Conservation (phyloP, 768 basidiomycete species). For the Amylocystis lapponica region DNA sequence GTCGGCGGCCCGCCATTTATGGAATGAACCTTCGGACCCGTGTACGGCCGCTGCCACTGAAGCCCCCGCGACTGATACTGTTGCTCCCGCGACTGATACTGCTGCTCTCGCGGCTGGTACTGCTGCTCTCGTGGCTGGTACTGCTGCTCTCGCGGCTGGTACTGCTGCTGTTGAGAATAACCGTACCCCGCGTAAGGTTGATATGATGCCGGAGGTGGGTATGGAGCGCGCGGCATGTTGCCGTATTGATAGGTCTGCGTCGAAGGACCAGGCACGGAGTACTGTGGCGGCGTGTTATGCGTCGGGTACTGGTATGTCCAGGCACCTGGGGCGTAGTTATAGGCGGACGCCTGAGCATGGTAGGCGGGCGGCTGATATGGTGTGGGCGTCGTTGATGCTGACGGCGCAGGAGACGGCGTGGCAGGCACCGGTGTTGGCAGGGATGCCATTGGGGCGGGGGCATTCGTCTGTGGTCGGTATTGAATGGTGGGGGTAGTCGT, state of each 20-base stretch:
- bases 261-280: neutral
- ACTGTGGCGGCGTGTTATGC: neutral
- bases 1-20: too few species aligned
- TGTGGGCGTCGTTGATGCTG: conserved; percentile 13
- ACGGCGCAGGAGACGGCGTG: neutral
- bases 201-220: conserved; percentile 1
- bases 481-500: conserved; percentile 3
- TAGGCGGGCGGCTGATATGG: conserved; percentile 1
- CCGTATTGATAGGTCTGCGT: conserved; percentile 7
- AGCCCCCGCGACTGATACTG: conserved; percentile 11
- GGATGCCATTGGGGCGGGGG: conserved; percentile 3
- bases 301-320: conserved; percentile 27
- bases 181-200: conserved; percentile 2
- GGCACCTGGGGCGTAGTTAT: conserved; percentile 20
- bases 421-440: neutral
- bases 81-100: neutral
- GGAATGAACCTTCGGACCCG: conserved; percentile 25
- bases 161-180: neutral
- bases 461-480: conserved; percentile 14
- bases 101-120: neutral
- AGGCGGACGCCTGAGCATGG: conserved; percentile 2
- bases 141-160: neutral
- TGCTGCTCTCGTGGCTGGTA: too few species aligned
- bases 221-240: neutral
- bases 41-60: conserved; percentile 32